Conservation (phyloP, 768 basidiomycete genomes). For the Naganishia kalamii region DNA sequence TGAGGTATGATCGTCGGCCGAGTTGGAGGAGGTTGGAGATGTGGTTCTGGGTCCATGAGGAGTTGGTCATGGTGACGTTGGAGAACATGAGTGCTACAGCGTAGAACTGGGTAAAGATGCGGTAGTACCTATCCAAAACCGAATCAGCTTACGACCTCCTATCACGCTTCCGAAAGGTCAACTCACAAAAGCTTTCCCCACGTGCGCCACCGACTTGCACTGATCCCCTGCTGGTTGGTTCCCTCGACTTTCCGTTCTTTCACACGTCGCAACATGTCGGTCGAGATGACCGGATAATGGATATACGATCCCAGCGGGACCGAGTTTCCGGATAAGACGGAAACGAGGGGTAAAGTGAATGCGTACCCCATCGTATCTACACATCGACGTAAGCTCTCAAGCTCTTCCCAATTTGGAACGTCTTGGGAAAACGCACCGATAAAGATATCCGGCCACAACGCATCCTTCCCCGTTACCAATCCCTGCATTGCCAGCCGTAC, state of each 20-base stretch:
- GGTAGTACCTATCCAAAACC: constrained; percentile 51
- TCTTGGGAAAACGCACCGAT: constrained; percentile 62
- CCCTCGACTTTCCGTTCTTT: constrained; percentile 38
- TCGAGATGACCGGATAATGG: constrained; percentile 94
- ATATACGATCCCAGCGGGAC: constrained; percentile 82
- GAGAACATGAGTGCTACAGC: constrained; percentile 65
- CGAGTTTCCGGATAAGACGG: constrained; percentile 52
- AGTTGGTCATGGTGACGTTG: constrained; percentile 73
- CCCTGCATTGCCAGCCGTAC: constrained; percentile 79
- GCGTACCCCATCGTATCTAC: constrained; percentile 99
- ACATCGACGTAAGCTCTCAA: no score
- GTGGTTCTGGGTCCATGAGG: constrained; percentile 86
- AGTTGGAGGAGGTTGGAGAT: constrained; percentile 61
- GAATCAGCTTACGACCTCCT: not conserved
- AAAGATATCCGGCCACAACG: constrained; percentile 78
- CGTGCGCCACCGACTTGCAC: constrained; percentile 54
- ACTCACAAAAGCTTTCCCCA: constrained; percentile 60
- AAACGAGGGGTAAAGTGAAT: constrained; percentile 77
- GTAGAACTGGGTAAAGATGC: constrained; percentile 77
- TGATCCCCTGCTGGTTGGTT: constrained; percentile 49
- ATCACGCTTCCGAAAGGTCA: not conserved
- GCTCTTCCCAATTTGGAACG: no score
- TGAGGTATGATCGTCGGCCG: constrained; percentile 25
- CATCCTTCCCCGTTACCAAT: constrained; percentile 48
- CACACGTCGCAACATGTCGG: constrained; percentile 74